These are phyloP conservation scores for Podila verticillata DNA, from an alignment of 192 early-diverging fungal genomes.

Conservation along the genomic window DNA sequence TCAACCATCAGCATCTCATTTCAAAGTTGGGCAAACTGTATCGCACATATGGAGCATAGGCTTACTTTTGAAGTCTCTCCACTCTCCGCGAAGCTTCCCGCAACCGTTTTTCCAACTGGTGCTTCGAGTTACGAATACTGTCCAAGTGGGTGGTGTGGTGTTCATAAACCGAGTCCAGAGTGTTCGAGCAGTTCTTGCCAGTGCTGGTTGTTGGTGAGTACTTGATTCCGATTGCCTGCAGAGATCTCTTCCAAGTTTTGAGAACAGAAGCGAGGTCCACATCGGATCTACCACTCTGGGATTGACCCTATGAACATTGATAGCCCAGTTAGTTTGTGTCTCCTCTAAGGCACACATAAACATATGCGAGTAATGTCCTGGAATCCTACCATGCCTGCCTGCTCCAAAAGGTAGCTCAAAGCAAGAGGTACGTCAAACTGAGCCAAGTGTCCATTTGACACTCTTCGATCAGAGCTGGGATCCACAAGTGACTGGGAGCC, in stretches of 20 bases:
- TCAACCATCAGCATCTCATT: neutral
- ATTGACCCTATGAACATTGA: neutral
- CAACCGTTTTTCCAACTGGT: slow-evolving; percentile 4
- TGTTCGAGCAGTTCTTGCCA: neutral
- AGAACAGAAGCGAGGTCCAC: slow-evolving; percentile 9
- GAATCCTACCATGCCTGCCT: neutral
- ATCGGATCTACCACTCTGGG: neutral
- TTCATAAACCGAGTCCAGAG: neutral
- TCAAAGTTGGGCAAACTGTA: neutral
- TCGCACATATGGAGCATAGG: too few species aligned
- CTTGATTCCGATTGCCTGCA: slow-evolving; percentile 8
- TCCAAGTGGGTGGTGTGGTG: slow-evolving; percentile 4
- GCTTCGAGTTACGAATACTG: slow-evolving; percentile 6
- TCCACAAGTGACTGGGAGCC: neutral
- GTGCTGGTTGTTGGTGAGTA: too few species aligned
- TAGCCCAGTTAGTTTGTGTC: too few species aligned
- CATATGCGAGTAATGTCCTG: neutral
- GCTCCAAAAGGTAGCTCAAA: neutral
- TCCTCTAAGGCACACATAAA: neutral
- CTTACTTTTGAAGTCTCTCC: slow-evolving; percentile 20
- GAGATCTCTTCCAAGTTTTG: slow-evolving; percentile 16
- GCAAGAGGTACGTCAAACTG: slow-evolving; percentile 2
- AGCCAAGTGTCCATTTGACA: neutral
- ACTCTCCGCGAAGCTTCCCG: slow-evolving; percentile 16
- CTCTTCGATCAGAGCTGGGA: neutral